Evolutionary conservation across 2,329 filamentous ascomycete species (phyloP).

Genomic region (Talaromyces atroroseus): DNA sequence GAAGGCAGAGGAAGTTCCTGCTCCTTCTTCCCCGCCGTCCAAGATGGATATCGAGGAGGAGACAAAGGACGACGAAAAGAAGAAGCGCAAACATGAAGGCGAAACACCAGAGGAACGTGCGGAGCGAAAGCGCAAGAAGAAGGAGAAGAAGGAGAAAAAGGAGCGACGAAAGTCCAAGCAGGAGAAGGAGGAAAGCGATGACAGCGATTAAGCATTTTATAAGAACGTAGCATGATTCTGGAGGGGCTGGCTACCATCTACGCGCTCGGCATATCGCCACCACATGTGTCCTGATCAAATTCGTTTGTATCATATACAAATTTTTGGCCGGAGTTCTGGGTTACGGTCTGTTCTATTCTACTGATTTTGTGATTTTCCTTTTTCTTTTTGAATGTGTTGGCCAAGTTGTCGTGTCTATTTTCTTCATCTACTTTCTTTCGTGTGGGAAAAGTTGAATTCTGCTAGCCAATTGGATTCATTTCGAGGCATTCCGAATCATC

Average conservation of each 20-base stretch:
- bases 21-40: constrained; percentile 24
- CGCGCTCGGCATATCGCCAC: constrained; percentile 1
- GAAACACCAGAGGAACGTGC: constrained; percentile 46
- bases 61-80: constrained; percentile 45
- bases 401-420: constrained; percentile 17
- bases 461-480: not conserved
- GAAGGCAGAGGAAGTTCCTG: constrained; percentile 36
- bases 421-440: constrained; percentile 7
- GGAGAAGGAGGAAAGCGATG: constrained; percentile 66
- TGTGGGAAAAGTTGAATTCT: constrained; percentile 2
- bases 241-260: not conserved
- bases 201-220: constrained; percentile 35
- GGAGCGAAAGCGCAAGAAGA: constrained; percentile 48
- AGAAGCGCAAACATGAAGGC: constrained; percentile 54
- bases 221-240: constrained; percentile 20
- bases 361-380: constrained; percentile 17
- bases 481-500: not conserved
- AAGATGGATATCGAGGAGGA: constrained; percentile 22
- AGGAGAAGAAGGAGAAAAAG: constrained; percentile 52
- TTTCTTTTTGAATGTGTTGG: constrained; percentile 14
- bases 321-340: constrained; percentile 34
- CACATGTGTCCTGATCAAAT: constrained; percentile 12
- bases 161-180: constrained; percentile 78
- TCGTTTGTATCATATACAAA: constrained; percentile 38
- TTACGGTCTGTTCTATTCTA: constrained; percentile 21